These are phyloP conservation scores for Cicer arietinum DNA, from an alignment of 306 rosid species.

Conservation along the genomic window DNA sequence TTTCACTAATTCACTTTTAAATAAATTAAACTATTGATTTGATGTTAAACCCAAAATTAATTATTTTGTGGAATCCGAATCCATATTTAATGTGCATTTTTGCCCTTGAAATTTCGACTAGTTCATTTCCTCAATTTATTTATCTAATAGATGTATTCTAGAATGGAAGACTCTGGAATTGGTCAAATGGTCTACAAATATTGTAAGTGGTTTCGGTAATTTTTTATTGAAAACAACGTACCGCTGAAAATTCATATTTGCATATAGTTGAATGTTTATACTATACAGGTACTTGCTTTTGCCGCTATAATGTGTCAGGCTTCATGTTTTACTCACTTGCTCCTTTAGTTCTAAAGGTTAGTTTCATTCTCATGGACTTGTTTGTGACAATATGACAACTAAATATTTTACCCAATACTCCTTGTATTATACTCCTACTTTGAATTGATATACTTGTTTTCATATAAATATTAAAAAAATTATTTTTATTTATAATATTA, in stretches of 20 bases:
- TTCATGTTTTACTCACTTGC: constrained; percentile 41
- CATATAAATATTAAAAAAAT: too few relatives aligned
- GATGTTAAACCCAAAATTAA: too few relatives aligned
- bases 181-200: constrained; percentile 53
- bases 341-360: constrained; percentile 51
- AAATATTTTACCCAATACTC: too few relatives aligned
- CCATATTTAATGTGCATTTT: not conserved
- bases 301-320: constrained; percentile 37
- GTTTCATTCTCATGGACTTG: constrained; percentile 30
- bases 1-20: too few relatives aligned
- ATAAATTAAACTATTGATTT: too few relatives aligned
- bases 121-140: constrained; percentile 35
- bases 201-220: constrained; percentile 53
- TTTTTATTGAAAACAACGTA: not conserved
- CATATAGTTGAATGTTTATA: not conserved
- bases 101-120: not conserved
- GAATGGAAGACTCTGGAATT: constrained; percentile 65
- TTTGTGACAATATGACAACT: not conserved
- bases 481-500: too few relatives aligned
- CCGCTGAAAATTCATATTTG: not conserved
- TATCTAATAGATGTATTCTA: constrained; percentile 54
- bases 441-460: too few relatives aligned
- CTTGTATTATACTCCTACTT: too few relatives aligned
- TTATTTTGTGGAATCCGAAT: too few relatives aligned
- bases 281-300: constrained; percentile 37